These are phyloP conservation scores for Prinsepia uniflora DNA, from an alignment of 306 rosid genomes.

Conservation along the genomic window DNA sequence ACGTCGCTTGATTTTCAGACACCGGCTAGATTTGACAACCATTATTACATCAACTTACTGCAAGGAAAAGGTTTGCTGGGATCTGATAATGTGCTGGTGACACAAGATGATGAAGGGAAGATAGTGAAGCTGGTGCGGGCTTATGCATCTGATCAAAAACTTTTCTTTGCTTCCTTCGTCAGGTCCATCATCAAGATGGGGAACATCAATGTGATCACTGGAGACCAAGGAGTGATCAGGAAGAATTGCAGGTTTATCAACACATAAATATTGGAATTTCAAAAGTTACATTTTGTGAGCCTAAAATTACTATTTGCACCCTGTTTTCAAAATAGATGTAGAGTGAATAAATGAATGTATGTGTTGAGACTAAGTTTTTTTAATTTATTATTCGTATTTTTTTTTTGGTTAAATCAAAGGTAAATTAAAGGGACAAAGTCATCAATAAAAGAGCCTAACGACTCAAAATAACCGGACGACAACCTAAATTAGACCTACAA, in stretches of 20 bases:
- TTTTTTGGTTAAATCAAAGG: too few species aligned
- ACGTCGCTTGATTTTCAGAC: constrained; percentile 72
- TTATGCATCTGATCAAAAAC: constrained; percentile 58
- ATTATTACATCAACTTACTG: constrained; percentile 63
- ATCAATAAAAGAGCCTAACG: too few species aligned
- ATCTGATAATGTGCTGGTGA: constrained; percentile 66
- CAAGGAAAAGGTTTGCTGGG: constrained; percentile 71
- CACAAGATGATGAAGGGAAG: constrained; percentile 48
- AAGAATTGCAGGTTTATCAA: constrained; percentile 68
- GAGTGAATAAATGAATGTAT: too few species aligned
- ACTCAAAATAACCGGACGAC: too few species aligned
- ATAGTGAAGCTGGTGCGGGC: constrained; percentile 52
- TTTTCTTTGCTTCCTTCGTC: constrained; percentile 64
- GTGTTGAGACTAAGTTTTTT: too few species aligned
- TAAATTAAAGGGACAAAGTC: too few species aligned
- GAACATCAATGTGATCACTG: constrained; percentile 64
- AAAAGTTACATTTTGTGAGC: too few species aligned
- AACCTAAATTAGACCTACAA: too few species aligned
- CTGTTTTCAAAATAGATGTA: background rate
- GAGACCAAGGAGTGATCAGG: constrained; percentile 61
- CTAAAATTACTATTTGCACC: too few species aligned
- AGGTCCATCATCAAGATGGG: constrained; percentile 84
- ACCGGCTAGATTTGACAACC: constrained; percentile 72
- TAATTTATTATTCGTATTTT: too few species aligned
- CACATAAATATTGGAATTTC: too few species aligned